A percentile compares a stretch with the other conserved stretches of the same genome.
These are phyloP conservation scores for Clarkia xantiana DNA, from an alignment of 345 rosid species.

Conservation along the genomic window DNA sequence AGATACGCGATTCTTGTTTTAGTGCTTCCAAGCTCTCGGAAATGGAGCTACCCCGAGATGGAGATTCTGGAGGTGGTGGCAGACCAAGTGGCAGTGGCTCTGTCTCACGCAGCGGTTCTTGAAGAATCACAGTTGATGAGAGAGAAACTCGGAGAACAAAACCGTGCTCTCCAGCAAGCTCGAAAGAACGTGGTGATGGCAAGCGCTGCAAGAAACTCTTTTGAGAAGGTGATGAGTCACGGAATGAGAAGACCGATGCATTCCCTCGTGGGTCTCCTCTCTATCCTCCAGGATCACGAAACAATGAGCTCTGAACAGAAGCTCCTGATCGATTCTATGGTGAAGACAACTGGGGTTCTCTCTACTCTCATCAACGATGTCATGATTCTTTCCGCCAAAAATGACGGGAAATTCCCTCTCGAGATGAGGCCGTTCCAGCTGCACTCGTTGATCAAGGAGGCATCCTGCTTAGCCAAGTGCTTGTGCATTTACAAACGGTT, in stretches of 20 bases:
- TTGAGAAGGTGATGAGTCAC: constrained; percentile 85
- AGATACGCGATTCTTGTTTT: constrained; percentile 74
- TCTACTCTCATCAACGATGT: constrained; percentile 71
- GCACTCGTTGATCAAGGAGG: constrained; percentile 57
- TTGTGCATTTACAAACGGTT: constrained; percentile 52
- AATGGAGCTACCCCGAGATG: constrained; percentile 67
- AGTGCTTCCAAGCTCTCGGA: constrained; percentile 60
- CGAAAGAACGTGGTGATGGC: constrained; percentile 71
- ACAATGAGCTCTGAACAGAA: constrained; percentile 41
- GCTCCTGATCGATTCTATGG: constrained; percentile 63
- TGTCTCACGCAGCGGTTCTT: constrained; percentile 90
- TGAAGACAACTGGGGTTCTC: constrained; percentile 59
- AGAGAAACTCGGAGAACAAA: constrained; percentile 76
- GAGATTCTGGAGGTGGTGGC: constrained; percentile 95
- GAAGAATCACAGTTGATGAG: constrained; percentile 96
- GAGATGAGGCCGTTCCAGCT: constrained; percentile 47
- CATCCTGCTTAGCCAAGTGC: constrained; percentile 71
- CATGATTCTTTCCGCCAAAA: constrained; percentile 35
- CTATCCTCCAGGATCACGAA: constrained; percentile 63
- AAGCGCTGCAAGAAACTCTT: constrained; percentile 60
- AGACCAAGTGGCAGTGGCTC: constrained; percentile 92
- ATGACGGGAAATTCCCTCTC: constrained; percentile 47
- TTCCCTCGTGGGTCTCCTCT: constrained; percentile 60
- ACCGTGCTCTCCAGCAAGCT: constrained; percentile 63
- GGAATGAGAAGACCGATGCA: constrained; percentile 95